These are phyloP conservation scores for Sarocladium brachiariae DNA, from an alignment of 2,329 filamentous ascomycete genomes.

Conservation along the genomic window DNA sequence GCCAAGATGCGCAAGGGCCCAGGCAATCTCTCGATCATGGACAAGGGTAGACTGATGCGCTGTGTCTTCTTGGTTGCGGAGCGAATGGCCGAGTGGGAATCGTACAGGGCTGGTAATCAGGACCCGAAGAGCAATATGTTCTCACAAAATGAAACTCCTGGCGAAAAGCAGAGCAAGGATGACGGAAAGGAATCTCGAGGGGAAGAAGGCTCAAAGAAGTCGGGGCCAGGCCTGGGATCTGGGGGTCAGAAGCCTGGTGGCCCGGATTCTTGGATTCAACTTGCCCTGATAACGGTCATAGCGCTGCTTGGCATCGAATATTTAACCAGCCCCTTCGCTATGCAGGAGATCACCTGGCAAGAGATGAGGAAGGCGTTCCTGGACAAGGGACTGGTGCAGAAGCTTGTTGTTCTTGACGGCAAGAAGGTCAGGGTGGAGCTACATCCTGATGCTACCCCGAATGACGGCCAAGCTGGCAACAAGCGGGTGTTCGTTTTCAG, in stretches of 20 bases:
- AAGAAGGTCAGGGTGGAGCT: constrained; percentile 70
- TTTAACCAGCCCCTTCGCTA: constrained; percentile 2
- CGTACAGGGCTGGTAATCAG: not conserved
- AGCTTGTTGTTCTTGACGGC: constrained; percentile 72
- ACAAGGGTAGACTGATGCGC: constrained; percentile 31
- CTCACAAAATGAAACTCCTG: not conserved
- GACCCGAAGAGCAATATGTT: constrained; percentile 2
- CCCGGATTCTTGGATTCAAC: constrained; percentile 5
- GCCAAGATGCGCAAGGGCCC: constrained; percentile 47
- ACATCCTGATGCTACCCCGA: constrained; percentile 57
- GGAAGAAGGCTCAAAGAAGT: not conserved
- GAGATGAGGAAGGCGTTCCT: constrained; percentile 91
- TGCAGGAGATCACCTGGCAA: constrained; percentile 86
- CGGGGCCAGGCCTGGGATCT: not conserved
- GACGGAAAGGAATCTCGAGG: constrained; percentile 6
- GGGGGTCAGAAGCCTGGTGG: not conserved
- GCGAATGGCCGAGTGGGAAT: constrained; percentile 25
- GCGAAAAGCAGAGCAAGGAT: constrained; percentile 1
- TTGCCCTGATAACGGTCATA: not conserved
- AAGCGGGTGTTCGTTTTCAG: constrained; percentile 71
- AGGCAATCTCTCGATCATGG: constrained; percentile 41
- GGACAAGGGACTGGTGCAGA: constrained; percentile 93
- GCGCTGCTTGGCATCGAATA: not conserved
- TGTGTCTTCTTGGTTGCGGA: constrained; percentile 30
- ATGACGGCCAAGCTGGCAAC: constrained; percentile 16